These are phyloP conservation scores for Cavenderia fasciculata DNA, from an alignment of 78 protist genomes.

Conservation along the genomic window DNA sequence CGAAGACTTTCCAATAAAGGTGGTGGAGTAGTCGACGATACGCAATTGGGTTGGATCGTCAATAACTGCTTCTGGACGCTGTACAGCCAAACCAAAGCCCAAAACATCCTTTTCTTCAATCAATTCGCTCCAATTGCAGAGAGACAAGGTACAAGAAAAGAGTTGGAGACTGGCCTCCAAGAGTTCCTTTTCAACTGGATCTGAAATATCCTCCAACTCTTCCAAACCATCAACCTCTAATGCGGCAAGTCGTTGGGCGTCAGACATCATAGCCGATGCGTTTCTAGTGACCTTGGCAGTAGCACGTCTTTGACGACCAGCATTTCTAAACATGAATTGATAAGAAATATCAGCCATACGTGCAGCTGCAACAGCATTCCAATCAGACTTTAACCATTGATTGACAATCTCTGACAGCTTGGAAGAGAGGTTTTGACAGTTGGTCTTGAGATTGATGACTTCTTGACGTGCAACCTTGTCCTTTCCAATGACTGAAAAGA, in stretches of 20 bases:
- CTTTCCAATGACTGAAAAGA: constrained; percentile 27
- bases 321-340: constrained; percentile 45
- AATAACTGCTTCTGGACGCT: constrained; percentile 74
- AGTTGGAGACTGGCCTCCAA: constrained; percentile 24
- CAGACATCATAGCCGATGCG: constrained; percentile 1
- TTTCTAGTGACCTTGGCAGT: constrained; percentile 42
- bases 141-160: constrained; percentile 35
- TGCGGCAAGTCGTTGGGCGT: not conserved
- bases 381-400: constrained; percentile 42
- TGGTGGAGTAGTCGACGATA: constrained; percentile 49
- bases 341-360: constrained; percentile 53
- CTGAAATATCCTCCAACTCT: not conserved
- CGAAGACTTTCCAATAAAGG: constrained; percentile 65
- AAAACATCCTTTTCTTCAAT: constrained; percentile 54
- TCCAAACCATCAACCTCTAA: not conserved
- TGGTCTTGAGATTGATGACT: constrained; percentile 15
- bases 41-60: constrained; percentile 84
- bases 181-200: not conserved
- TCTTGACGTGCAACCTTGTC: constrained; percentile 8
- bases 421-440: not conserved
- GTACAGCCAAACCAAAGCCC: constrained; percentile 76
- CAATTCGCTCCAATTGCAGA: constrained; percentile 65
- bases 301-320: constrained; percentile 61
- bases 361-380: constrained; percentile 11
- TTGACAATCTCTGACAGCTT: constrained; percentile 40